Percentiles rank a stretch among this genome's conserved stretches.
phyloP scores from a whole-genome alignment of 164 flowering plant species.

The Brasenia schreberi region DNA sequence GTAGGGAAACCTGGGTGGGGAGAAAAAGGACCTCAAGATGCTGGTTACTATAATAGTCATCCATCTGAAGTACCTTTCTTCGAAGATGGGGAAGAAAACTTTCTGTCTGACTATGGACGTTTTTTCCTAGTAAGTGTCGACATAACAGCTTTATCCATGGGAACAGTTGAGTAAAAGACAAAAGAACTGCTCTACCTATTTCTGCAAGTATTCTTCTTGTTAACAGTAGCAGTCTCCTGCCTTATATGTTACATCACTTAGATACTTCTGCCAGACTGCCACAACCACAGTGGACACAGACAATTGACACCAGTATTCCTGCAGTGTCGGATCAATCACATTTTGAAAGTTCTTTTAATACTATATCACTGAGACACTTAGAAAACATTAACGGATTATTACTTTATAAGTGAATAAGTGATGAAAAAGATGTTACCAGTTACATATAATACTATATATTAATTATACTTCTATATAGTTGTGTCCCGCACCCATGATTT shows the following conservation, averaged over 20 bases:
- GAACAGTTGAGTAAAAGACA: neutral
- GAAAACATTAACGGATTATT: too few species aligned
- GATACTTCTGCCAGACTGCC: too few species aligned
- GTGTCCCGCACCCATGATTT: too few species aligned
- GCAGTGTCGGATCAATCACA: too few species aligned
- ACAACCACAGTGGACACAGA: too few species aligned
- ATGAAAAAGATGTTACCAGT: too few species aligned
- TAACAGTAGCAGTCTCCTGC: neutral
- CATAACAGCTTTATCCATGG: neutral
- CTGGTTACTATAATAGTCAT: constrained; percentile 41
- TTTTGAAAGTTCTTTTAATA: too few species aligned
- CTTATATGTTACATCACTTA: neutral
- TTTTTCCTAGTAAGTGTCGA: constrained; percentile 39
- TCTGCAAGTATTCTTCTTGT: neutral
- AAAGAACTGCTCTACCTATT: neutral
- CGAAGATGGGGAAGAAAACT: constrained; percentile 37
- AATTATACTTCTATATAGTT: too few species aligned
- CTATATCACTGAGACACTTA: too few species aligned
- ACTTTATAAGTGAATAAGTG: too few species aligned
- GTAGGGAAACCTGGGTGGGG: constrained; percentile 57
- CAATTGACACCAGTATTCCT: too few species aligned
- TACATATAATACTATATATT: too few species aligned
- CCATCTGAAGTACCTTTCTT: constrained; percentile 42
- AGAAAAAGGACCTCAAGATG: constrained; percentile 35
- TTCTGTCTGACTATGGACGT: constrained; percentile 44